Conservation (phyloP, 495 filamentous ascomycete species). For the Penicillium simplicissimum region DNA sequence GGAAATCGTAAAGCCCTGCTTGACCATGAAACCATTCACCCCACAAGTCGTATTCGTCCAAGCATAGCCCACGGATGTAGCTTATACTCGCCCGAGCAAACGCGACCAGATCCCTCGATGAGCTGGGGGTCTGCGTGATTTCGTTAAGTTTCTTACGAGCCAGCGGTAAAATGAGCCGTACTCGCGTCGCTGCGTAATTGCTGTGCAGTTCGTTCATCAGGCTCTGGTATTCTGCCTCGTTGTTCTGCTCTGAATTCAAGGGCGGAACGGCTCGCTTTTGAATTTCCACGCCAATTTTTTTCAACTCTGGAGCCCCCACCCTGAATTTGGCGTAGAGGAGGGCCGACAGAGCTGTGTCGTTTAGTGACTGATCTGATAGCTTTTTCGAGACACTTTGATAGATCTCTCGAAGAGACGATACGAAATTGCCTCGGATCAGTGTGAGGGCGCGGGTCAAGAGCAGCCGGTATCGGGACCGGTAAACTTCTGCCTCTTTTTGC, state of each 20-base stretch:
- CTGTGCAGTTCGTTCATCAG: constrained; percentile 67
- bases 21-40: constrained; percentile 73
- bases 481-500: constrained; percentile 83
- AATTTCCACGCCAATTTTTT: constrained; percentile 66
- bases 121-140: constrained; percentile 63
- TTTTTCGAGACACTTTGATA: constrained; percentile 69
- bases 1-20: constrained; percentile 66
- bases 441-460: constrained; percentile 72
- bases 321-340: constrained; percentile 78
- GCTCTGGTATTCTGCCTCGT: constrained; percentile 67
- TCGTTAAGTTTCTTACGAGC: constrained; percentile 63
- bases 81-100: constrained; percentile 71
- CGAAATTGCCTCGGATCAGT: constrained; percentile 84
- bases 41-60: constrained; percentile 76
- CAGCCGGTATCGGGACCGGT: constrained; percentile 69
- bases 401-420: constrained; percentile 68
- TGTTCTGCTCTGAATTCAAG: constrained; percentile 59
- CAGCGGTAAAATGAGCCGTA: constrained; percentile 60
- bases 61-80: constrained; percentile 68
- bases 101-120: constrained; percentile 65
- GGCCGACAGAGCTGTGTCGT: constrained; percentile 74
- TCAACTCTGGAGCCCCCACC: constrained; percentile 65
- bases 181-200: constrained; percentile 59
- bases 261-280: constrained; percentile 65
- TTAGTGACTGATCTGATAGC: constrained; percentile 68